Evolutionary conservation across 1,139 yeast genomes (phyloP), one percentile per base, ranked within the genome.

Genomic region (Nakaseomyces delphensis): DNA sequence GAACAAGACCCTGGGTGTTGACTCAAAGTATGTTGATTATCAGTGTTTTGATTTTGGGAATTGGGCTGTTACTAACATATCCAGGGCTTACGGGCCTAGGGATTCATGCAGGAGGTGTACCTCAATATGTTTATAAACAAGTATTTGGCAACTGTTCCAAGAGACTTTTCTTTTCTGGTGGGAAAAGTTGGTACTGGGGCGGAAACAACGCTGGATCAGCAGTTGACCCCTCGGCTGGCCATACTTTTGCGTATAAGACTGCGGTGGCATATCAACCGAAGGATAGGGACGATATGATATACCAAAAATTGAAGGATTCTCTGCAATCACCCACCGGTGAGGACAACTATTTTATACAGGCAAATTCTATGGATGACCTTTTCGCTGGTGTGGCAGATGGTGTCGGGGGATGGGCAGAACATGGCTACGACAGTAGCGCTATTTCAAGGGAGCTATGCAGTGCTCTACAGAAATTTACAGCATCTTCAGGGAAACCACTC

Each of bases 341-440:
- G 58, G 98, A 89, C 60, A 84, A 86, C 53, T 82, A 75, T 54
- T 80, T 89, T 52, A 70, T 78, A 29, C 69, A 79, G 5, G 51
- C 54, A 32, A 62, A 58, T 11, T 62, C 66, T 7, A 57, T 65
- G 20, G 57, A 60, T 16, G 67, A 66, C 10, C 70, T 75, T 8
- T 70, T 71, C 31, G 71, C 85, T 7, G 97, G 96, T 8, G 96
- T 91, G 1, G 91, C 96, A 2, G 98, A 91, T 63, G 98, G 98
- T 15, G 97, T 91, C 4, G 97, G 97, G 14, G 97, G 97, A 1
- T 91, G 97, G 96, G 76, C 86, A 2, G 91, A 84, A 51, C 80
- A 85, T 33, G 96, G 96, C 0, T 83, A 79, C 53, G 96, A 89
- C 60, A 84, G 96, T 1, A 76, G 83, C 46, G 89, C 89, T 7